Evolutionary conservation across 257 asterid species (phyloP).

Genomic region (Lycium barbarum): DNA sequence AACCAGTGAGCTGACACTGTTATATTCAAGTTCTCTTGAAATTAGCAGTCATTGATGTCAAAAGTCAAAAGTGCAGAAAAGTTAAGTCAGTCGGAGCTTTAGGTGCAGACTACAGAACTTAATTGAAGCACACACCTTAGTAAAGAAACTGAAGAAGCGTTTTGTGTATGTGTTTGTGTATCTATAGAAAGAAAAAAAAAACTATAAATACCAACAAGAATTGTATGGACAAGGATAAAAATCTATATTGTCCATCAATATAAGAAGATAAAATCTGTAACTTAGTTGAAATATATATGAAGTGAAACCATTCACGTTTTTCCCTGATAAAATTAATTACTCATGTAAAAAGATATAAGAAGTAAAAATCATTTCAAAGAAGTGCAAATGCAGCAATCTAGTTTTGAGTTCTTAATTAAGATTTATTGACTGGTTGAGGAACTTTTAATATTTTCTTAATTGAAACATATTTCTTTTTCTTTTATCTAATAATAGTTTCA

Average conservation of each 20-base stretch:
- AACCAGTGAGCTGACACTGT: not conserved
- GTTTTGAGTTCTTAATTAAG: constrained; percentile 12
- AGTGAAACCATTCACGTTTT: not conserved
- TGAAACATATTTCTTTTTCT: not conserved
- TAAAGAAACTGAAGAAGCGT: constrained; percentile 18
- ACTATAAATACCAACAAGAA: not conserved
- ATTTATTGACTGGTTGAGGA: not conserved
- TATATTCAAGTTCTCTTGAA: not conserved
- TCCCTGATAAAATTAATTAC: constrained; percentile 15
- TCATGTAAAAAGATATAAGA: not conserved
- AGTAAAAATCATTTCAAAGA: not conserved
- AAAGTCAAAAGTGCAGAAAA: constrained; percentile 20
- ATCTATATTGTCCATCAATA: not conserved
- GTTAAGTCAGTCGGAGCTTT: not conserved
- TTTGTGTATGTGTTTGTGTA: not conserved
- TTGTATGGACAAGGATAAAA: constrained; percentile 9
- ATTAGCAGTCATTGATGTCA: not conserved
- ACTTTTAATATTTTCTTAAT: not conserved
- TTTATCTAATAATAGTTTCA: not conserved
- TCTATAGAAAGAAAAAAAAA: not conserved
- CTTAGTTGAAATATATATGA: not conserved
- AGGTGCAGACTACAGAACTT: not conserved
- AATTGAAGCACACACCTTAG: not conserved
- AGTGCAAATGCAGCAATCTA: not conserved
- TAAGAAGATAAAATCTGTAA: not conserved